Conservation (phyloP, 2,329 filamentous ascomycete genomes). For the Alternaria angustiovoidea region DNA sequence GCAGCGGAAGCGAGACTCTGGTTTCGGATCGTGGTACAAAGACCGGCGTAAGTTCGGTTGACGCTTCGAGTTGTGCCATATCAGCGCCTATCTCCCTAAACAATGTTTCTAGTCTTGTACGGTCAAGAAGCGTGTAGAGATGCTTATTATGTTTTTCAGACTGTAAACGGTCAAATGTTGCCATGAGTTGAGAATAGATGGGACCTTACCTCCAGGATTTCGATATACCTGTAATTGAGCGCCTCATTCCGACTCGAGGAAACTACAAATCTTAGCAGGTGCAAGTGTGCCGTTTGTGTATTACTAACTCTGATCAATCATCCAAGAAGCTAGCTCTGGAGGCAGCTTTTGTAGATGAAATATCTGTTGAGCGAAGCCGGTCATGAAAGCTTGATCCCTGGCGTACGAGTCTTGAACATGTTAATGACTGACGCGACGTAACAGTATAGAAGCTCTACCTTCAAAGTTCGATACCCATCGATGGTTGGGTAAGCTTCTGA, state of each 20-base stretch:
- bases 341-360: constrained; percentile 50
- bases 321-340: constrained; percentile 53
- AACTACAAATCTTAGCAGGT: constrained; percentile 37
- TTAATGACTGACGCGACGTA: constrained; percentile 17
- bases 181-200: neutral
- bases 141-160: constrained; percentile 22
- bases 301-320: constrained; percentile 48
- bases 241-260: constrained; percentile 41
- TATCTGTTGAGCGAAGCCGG: constrained; percentile 53
- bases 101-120: constrained; percentile 56
- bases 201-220: constrained; percentile 37
- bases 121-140: constrained; percentile 51
- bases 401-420: constrained; percentile 22
- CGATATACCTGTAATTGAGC: constrained; percentile 48
- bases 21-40: constrained; percentile 17
- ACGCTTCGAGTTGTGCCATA: constrained; percentile 9
- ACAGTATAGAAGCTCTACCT: constrained; percentile 23
- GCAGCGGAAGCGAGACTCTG: constrained; percentile 25
- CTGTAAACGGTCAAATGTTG: constrained; percentile 19
- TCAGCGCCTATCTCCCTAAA: constrained; percentile 67
- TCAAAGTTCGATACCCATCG: constrained; percentile 46
- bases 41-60: constrained; percentile 13
- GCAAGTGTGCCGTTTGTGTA: neutral
- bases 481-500: constrained; percentile 39
- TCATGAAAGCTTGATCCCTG: constrained; percentile 52